Base-by-base conservation (phyloP, 129 eudicot species). In the Tagetes erecta region DNA sequence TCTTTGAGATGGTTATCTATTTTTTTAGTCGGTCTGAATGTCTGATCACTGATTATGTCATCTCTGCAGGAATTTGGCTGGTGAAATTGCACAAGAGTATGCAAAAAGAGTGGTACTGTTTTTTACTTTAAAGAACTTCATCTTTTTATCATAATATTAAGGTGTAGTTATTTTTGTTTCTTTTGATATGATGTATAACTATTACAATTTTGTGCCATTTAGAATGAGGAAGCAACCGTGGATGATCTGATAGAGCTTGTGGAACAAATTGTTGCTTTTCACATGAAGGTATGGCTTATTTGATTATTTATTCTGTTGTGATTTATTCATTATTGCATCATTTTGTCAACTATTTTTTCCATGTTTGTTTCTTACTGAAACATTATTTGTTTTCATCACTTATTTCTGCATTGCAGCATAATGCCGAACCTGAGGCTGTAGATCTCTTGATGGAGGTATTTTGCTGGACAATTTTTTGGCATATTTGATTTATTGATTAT, bases 401-500 rank as follows among this genome's bases (percentile, higher is more conserved):
- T 83, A 46, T 53, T 62, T 12, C 30, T 36, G 58, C 63, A 55
- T 74, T 84, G 86, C 96, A 94, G 99, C 99, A 94, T 75, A 94
- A 94, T 85, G 97, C 97, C 45, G 99, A 94, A 79, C 97, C 96
- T 35, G 99, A 94, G 84, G 97, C 99, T 56, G 97, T 88, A 14
- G 99, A 94, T 86, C 96, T 94, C 70, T 67, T 94, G 41, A 94
- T 94, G 97, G 99, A 94, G 98, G 98, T 93, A 90, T 52, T 60
- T 3, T 39, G 9, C 59, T 67, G 60, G n/a, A 13, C 42, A 44
- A n/a, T 20, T 41, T 56, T 69, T 44, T 39, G 30, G 2, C 52
- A 45, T 76, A 41, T 31, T 55, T 11, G 62, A 64, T 46, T 12
- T 36, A 60, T 27, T 27, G 33, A 5, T 34, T 39, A 38, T 53